A percentile compares a stretch with the other conserved stretches of the same genome.
These are phyloP conservation scores for Podospora sp. DNA, from an alignment of 495 filamentous ascomycete species.

Conservation along the genomic window DNA sequence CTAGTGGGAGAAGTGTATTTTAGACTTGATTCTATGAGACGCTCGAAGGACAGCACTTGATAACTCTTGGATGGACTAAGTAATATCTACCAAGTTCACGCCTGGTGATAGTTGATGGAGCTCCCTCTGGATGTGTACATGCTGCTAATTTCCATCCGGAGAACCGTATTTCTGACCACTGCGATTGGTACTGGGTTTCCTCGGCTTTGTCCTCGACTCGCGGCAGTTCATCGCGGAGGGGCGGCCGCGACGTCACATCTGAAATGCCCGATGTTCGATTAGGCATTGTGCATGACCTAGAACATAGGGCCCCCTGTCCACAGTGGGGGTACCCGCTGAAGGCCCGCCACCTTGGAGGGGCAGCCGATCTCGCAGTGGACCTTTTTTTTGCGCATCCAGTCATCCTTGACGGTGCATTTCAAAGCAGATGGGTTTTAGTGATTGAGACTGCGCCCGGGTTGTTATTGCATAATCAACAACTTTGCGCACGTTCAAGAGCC, in stretches of 20 bases:
- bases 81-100: not conserved
- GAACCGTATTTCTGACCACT: not conserved
- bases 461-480: not conserved
- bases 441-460: not conserved
- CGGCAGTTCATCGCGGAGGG: not conserved
- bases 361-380: constrained; percentile 16
- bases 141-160: not conserved
- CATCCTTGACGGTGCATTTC: constrained; percentile 12
- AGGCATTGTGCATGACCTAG: not conserved
- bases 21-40: not conserved
- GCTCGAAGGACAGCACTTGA: not conserved
- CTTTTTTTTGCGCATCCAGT: constrained; percentile 8
- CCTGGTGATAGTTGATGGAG: no score
- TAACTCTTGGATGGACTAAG: not conserved
- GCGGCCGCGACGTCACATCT: constrained; percentile 8
- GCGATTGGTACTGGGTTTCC: not conserved
- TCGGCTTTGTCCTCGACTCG: not conserved
- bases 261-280: constrained; percentile 7
- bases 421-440: constrained; percentile 1
- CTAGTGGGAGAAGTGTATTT: not conserved
- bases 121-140: no score
- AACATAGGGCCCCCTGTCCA: constrained; percentile 1
- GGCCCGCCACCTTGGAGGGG: constrained; percentile 15
- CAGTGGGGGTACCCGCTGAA: constrained; percentile 2
- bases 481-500: not conserved